Conservation (phyloP, 106 monocot genomes). For the Agapanthus africanus region DNA sequence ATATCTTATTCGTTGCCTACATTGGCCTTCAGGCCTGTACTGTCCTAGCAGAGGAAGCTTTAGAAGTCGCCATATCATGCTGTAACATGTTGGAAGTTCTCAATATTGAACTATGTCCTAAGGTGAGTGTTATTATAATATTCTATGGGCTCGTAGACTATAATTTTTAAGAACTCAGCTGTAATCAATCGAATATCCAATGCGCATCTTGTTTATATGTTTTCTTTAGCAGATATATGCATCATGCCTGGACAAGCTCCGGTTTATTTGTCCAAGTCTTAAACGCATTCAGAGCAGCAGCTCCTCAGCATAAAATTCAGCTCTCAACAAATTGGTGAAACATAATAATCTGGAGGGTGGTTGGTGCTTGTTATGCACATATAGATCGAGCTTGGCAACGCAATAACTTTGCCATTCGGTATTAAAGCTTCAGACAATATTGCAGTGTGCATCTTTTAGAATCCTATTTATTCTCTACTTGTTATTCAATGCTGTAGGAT, state of each 20-base stretch:
- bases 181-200: background rate
- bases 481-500: no score
- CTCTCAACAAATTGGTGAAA: background rate
- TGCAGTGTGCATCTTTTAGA: no score
- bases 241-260: constrained; percentile 27
- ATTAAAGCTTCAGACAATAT: background rate
- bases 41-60: constrained; percentile 42
- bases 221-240: constrained; percentile 26
- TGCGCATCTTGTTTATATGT: background rate
- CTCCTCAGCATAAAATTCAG: constrained; percentile 14
- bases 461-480: no score
- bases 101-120: constrained; percentile 39
- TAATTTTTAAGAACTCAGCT: background rate
- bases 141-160: background rate
- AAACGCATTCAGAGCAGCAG: constrained; percentile 41
- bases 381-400: background rate
- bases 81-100: constrained; percentile 52
- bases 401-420: background rate
- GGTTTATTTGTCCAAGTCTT: constrained; percentile 36
- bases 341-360: background rate
- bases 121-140: constrained; percentile 19
- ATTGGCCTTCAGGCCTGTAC: constrained; percentile 37
- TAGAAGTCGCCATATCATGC: constrained; percentile 48
- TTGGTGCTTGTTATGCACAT: constrained; percentile 10
- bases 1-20: background rate